These are phyloP conservation scores for Phytophthora podocarpi DNA, from an alignment of 352 stramenopile genomes.

Conservation along the genomic window DNA sequence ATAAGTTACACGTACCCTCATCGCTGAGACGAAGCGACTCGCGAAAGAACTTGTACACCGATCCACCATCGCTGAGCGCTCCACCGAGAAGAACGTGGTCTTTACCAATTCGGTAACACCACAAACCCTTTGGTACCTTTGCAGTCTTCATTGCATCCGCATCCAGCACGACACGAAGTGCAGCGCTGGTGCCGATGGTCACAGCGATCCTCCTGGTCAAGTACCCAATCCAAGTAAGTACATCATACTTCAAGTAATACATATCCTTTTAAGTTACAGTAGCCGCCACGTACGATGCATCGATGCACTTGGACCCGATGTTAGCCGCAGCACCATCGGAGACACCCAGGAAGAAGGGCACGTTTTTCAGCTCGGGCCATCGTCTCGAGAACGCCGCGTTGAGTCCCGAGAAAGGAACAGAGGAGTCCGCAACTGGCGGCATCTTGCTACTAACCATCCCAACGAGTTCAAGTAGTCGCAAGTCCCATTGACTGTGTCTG, in stretches of 20 bases:
- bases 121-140: constrained; percentile 91
- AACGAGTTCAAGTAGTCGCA: constrained; percentile 76
- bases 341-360: constrained; percentile 90
- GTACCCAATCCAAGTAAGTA: constrained; percentile 1
- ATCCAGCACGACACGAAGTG: constrained; percentile 89
- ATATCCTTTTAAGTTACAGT: not conserved
- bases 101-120: constrained; percentile 93
- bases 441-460: constrained; percentile 75
- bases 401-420: constrained; percentile 60
- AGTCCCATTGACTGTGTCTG: constrained; percentile 82
- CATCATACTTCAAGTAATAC: too few species aligned
- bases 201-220: constrained; percentile 86
- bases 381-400: constrained; percentile 56
- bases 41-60: constrained; percentile 92
- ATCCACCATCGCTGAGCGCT: constrained; percentile 96
- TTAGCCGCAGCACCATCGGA: constrained; percentile 95
- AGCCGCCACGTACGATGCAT: constrained; percentile 55
- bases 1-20: constrained; percentile 35
- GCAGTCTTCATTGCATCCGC: constrained; percentile 46
- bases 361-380: constrained; percentile 74
- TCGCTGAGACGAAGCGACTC: constrained; percentile 68
- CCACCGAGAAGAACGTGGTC: constrained; percentile 91
- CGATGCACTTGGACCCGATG: constrained; percentile 93
- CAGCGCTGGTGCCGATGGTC: constrained; percentile 94
- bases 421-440: constrained; percentile 72